Evolutionary conservation across 2,329 filamentous ascomycete species (phyloP), one percentile per base, ranked within the genome.

Genomic region (Corniculantispora saksenae): DNA sequence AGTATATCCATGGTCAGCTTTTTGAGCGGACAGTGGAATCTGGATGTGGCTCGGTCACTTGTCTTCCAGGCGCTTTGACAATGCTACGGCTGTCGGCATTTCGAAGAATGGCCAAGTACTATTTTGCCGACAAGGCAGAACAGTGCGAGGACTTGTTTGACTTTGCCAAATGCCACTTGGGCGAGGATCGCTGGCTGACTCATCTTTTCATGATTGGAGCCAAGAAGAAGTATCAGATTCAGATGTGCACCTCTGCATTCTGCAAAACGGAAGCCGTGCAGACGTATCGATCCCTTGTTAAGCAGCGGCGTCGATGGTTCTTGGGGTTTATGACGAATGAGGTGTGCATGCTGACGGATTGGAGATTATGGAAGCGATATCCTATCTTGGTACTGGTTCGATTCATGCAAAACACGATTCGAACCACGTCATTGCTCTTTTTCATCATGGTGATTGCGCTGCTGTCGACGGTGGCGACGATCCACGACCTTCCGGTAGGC

Each of bases 201-300:
- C 95, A 99, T 81, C 84, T 99, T 66, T 97, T 99, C 83, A 99
- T 99, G 95, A 95, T 98, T 73, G 94, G 93, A 27, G 94, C 94
- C 53, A 92, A 93, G 80, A 89, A 96, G 76, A 86, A 92, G 48
- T 96, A 97, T 77, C 95, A 98, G 78, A 97, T 98, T 67, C 93
- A 97, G 78, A 94, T 98, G 89, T 97, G 95, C 77, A 97, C 94
- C 1, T 94, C 93, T 63, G 95, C 94, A 9, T 98, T 98, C 76
- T 98, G 95, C 86, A 98, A 98, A 80, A 98, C 95, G 0, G 94
- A 98, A 77, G 94, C 95, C 27, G 94, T 97, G 21, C 93, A 97
- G 78, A 93, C 91, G 2, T 94, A 94, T 77, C 81, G 81, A 65
- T 93, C 91, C 71, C 85, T 99, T 55, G 84, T 97, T 75, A 97